Percentiles rank a stretch among this genome's conserved stretches.
Conservation (phyloP, 148 eudicot genomes). For the Rhododendron mucronatum region DNA sequence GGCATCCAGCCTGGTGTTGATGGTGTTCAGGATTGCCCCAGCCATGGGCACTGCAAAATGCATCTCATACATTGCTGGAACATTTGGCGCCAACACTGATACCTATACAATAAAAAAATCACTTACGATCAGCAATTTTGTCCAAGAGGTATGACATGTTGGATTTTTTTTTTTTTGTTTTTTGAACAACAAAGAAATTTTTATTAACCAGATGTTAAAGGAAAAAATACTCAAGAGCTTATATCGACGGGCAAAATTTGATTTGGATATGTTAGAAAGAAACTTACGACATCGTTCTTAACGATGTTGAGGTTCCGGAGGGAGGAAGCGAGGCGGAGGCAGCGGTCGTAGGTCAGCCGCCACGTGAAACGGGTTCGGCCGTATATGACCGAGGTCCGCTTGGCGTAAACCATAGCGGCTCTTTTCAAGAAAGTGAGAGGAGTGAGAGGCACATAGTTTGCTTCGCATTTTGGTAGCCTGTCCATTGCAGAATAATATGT, state of each 20-base stretch:
- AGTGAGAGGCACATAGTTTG: conserved; percentile 69
- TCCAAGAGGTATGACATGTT: background rate
- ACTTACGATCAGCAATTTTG: background rate
- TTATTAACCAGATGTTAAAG: too few relatives aligned
- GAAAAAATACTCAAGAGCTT: background rate
- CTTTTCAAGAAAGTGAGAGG: conserved; percentile 74
- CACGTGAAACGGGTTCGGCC: conserved; percentile 57
- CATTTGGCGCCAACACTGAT: conserved; percentile 82
- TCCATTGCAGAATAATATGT: conserved; percentile 37
- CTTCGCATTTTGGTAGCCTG: conserved; percentile 46
- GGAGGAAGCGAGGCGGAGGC: conserved; percentile 76
- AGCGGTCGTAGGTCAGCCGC: conserved; percentile 67
- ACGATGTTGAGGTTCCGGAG: conserved; percentile 49
- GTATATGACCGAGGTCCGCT: conserved; percentile 67
- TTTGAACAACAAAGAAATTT: too few relatives aligned
- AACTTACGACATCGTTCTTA: conserved; percentile 34
- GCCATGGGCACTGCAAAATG: conserved; percentile 98
- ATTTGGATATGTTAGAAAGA: background rate
- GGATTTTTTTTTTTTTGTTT: too few relatives aligned
- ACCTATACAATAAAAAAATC: conserved; percentile 31
- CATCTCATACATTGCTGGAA: conserved; percentile 88
- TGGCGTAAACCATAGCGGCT: conserved; percentile 54
- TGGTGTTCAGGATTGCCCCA: conserved; percentile 31
- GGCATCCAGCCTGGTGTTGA: background rate
- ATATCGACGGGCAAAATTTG: background rate